Evolutionary conservation across 495 filamentous ascomycete species (phyloP).

Genomic region (Hyaloscypha bicolor): DNA sequence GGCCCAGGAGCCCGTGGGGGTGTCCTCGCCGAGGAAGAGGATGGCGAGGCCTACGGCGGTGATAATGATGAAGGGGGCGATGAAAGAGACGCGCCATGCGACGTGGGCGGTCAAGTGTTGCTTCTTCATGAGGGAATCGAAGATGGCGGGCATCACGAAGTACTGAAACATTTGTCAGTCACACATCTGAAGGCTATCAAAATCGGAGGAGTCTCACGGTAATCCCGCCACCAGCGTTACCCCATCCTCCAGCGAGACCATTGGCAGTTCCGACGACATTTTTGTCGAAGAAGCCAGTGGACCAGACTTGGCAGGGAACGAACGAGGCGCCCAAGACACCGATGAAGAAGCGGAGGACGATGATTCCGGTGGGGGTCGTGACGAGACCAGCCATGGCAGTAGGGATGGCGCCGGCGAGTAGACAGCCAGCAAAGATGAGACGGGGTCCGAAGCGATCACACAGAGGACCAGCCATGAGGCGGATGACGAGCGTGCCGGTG

Average conservation of each 20-base stretch:
- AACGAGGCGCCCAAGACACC: conserved; percentile 90
- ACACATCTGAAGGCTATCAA: conserved; percentile 46
- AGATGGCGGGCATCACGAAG: conserved; percentile 94
- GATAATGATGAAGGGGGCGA: conserved; percentile 81
- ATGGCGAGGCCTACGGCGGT: conserved; percentile 63
- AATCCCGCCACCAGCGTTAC: conserved; percentile 90
- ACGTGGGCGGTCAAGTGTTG: conserved; percentile 62
- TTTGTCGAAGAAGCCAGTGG: conserved; percentile 94
- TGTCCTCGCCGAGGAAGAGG: conserved; percentile 76
- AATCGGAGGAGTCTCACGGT: conserved; percentile 50
- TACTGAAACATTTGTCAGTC: background rate
- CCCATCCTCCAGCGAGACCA: conserved; percentile 80
- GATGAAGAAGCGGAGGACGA: conserved; percentile 85
- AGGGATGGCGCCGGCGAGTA: conserved; percentile 78
- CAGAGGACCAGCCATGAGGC: conserved; percentile 79
- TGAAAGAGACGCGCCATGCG: conserved; percentile 82
- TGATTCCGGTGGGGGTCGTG: conserved; percentile 66
- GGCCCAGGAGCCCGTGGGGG: conserved; percentile 77
- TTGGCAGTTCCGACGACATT: conserved; percentile 92
- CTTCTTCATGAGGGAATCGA: conserved; percentile 68
- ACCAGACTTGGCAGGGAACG: conserved; percentile 96
- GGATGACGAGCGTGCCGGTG: conserved; percentile 81
- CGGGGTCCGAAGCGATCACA: conserved; percentile 88
- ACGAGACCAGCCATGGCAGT: conserved; percentile 82
- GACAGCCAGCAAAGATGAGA: conserved; percentile 71